phyloP scores from a whole-genome alignment of 2,329 filamentous ascomycete genomes.

The Fusarium sp. region DNA sequence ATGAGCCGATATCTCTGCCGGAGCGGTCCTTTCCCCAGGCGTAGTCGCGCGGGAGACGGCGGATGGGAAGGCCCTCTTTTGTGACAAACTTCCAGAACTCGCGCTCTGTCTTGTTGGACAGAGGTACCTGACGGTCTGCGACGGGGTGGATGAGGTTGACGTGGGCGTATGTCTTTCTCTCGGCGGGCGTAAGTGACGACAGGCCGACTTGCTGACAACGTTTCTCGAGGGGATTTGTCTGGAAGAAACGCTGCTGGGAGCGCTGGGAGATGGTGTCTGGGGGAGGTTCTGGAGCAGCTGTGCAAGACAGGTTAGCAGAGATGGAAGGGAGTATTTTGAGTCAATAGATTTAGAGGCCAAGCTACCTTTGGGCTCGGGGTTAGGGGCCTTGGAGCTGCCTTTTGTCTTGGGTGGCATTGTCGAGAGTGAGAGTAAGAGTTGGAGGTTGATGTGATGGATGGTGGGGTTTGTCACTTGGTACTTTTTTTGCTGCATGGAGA shows the following conservation, averaged over 20 bases:
- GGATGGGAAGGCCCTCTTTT: constrained; percentile 61
- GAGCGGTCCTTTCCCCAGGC: constrained; percentile 61
- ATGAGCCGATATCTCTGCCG: constrained; percentile 60
- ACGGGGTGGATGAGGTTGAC: constrained; percentile 56
- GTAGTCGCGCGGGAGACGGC: constrained; percentile 53
- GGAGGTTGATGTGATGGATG: constrained; percentile 40
- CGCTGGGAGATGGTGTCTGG: constrained; percentile 60
- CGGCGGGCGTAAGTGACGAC: constrained; percentile 56
- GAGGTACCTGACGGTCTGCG: constrained; percentile 47
- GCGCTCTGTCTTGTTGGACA: constrained; percentile 60
- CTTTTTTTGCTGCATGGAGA: constrained; percentile 32
- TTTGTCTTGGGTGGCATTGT: constrained; percentile 53
- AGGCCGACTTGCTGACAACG: constrained; percentile 56
- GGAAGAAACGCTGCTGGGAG: constrained; percentile 57
- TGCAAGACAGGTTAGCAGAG: constrained; percentile 11
- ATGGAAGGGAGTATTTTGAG: not conserved
- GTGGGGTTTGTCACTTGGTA: constrained; percentile 39
- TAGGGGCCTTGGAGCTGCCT: constrained; percentile 47
- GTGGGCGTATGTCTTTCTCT: constrained; percentile 60
- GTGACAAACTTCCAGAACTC: constrained; percentile 67
- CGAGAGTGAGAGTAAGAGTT: constrained; percentile 34
- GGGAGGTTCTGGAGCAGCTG: constrained; percentile 46
- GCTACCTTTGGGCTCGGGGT: constrained; percentile 36
- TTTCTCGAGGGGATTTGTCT: constrained; percentile 60
- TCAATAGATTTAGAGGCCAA: not conserved